Base-by-base conservation (phyloP, 169 alveolate species). In the Plasmodium berghei region DNA sequence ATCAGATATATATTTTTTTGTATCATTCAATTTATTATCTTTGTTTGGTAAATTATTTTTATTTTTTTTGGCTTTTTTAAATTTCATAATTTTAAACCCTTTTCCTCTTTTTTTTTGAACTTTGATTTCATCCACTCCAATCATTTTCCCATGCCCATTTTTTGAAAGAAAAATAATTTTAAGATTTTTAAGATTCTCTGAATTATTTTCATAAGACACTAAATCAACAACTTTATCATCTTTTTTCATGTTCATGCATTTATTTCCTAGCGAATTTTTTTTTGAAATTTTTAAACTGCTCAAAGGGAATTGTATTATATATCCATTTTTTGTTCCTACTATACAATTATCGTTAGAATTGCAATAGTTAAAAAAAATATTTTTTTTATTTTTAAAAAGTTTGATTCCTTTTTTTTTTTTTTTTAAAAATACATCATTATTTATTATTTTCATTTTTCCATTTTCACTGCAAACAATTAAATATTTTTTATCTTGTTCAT, bases 291-390 rank as follows among this genome's bases (percentile, higher is more conserved):
- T 83, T 67, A 83, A 83, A 83, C 58, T 69, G 20, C 54, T 16
- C 34, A 83, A 61, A 8, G 90, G 90, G 24, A 83, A 83, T 28
- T 83, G 90, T 67, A 83, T 83, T 9, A 83, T 70, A 59, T 69
- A 72, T 20, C 90, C 90, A 24, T 72, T 83, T n/a, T 62, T 72
- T 24, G 90, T 83, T 20, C 90, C 90, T n/a, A 83, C 90, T 45
- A 83, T 83, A 56, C 90, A 83, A 49, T 83, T 83, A 16, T 83
- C 90, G 42, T 42, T 56, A 70, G 58, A 70, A 67, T 83, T 83
- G 49, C 90, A 83, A 48, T 83, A 83, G 28, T 85, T 83, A 46
- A 83, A 83, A 58, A 58, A 61, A 9, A 83, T 83, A 69, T 69
- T 72, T 55, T 67, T 66, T 22, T 83, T 83, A 54, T 83, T 83